Percentiles rank a stretch among this genome's conserved stretches.
Conservation (phyloP, 352 stramenopile species). For the Pythium angustatum region DNA sequence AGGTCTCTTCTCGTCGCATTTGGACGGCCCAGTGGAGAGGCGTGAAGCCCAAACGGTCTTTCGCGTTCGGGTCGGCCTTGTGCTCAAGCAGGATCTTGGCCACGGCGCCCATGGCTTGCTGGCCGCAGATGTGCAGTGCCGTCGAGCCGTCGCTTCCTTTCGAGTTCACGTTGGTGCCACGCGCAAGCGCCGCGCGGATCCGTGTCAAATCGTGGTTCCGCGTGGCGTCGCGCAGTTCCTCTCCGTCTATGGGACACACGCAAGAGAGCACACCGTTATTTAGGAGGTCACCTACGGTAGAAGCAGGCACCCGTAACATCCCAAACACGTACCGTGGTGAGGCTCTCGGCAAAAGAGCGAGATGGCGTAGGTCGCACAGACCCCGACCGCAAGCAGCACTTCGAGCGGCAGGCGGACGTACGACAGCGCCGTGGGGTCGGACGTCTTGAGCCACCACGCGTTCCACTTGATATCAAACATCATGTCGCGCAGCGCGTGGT, state of each 20-base stretch:
- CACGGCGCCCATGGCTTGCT: slow-evolving; percentile 66
- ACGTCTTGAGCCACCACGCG: slow-evolving; percentile 32
- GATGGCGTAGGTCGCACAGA: slow-evolving; percentile 61
- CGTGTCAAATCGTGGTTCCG: slow-evolving; percentile 72
- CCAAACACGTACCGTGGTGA: slow-evolving; percentile 72
- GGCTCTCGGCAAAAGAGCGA: slow-evolving; percentile 69
- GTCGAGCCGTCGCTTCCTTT: slow-evolving; percentile 63
- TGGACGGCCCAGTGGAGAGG: slow-evolving; percentile 83
- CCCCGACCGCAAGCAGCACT: slow-evolving; percentile 43
- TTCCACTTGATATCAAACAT: slow-evolving; percentile 38
- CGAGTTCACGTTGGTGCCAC: slow-evolving; percentile 55
- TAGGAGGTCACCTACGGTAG: background rate
- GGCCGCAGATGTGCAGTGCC: slow-evolving; percentile 74
- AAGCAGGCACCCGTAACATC: too few species aligned
- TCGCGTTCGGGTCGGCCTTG: slow-evolving; percentile 60
- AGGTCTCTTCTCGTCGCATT: slow-evolving; percentile 76
- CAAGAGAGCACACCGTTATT: background rate
- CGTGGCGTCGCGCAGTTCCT: slow-evolving; percentile 71
- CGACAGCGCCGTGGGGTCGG: slow-evolving; percentile 27
- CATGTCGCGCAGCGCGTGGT: slow-evolving; percentile 31
- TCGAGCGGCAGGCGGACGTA: slow-evolving; percentile 50
- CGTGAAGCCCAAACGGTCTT: slow-evolving; percentile 68
- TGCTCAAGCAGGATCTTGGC: slow-evolving; percentile 64
- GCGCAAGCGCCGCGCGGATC: slow-evolving; percentile 57
- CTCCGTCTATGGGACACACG: slow-evolving; percentile 48